Percentiles rank a stretch among this genome's conserved stretches.
phyloP scores from a whole-genome alignment of 176 grass and related monocot genomes.

The Carex kokanica region DNA sequence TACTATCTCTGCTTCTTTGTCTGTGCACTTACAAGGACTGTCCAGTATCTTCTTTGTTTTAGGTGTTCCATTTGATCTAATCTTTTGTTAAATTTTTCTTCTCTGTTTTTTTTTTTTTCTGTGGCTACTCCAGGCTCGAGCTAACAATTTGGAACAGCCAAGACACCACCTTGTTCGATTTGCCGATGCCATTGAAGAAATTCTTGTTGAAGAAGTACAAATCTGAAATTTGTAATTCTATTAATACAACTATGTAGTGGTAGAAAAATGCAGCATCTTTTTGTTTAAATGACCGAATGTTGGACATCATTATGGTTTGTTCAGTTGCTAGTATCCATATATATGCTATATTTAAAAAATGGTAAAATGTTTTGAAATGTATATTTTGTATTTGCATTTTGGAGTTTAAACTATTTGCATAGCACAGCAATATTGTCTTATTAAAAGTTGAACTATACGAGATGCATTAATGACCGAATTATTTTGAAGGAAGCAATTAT shows the following conservation, averaged over 20 bases:
- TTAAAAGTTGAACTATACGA: neutral
- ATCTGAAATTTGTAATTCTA: constrained; percentile 4
- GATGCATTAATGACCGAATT: neutral
- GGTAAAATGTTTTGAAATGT: neutral
- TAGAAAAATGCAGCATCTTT: neutral
- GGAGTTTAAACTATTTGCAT: neutral
- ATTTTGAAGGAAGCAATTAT: neutral
- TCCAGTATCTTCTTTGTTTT: neutral
- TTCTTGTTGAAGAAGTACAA: constrained; percentile 57
- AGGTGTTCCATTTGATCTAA: neutral
- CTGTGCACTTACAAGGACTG: neutral
- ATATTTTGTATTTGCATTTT: neutral
- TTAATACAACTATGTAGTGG: neutral
- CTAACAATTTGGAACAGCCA: constrained; percentile 56
- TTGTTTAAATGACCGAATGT: neutral
- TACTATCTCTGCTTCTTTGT: neutral
- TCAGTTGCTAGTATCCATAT: neutral
- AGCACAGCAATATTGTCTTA: neutral
- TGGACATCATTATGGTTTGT: neutral
- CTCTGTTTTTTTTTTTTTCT: constrained; percentile 8
- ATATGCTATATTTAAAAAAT: neutral
- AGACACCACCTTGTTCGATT: constrained; percentile 58
- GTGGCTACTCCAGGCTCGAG: constrained; percentile 45
- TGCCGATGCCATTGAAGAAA: constrained; percentile 71
- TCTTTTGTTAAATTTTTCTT: neutral